Base-by-base conservation (phyloP, 768 basidiomycete species). In the Polyporus arcularius region DNA sequence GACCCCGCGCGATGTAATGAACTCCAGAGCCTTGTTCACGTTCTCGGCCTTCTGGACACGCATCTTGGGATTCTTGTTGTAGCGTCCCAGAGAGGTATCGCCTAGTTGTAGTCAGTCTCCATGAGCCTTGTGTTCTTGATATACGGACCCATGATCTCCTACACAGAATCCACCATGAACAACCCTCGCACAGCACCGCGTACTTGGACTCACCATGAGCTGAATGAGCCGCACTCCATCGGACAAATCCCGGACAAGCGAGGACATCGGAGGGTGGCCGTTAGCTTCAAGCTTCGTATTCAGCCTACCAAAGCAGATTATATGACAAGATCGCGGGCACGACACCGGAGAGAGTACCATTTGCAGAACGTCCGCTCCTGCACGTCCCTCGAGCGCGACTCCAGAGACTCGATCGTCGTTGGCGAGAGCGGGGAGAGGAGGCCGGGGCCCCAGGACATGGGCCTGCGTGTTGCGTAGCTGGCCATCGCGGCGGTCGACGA, bases 1-100 rank as follows among this genome's bases (percentile, higher is more conserved):
- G 57, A 98, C 93, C 11, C 95, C 94, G 67, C 95, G 79, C 15
- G 92, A 92, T 35, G 88, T 89, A 74, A 99, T 98, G 74, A 97
- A 98, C 66, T 96, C 92, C 48, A 99, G 76, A 0, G 97, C 97
- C 74, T 94, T 94, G 75, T 93, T 96, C 51, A 96, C 96, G 74
- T 99, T 99, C 81, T 99, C 97, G 2, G 94, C 95, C 70, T 96
- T 97, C 74, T 99, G 97, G 2, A 98, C 88, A 35, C 96, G 85
- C 81, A 98, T 95, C 39, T 87, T 81, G 0, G 97, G 96, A 57
- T 82, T 85, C 71, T 82, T 90, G 77, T 96, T 97, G 73, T 96
- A 98, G 67, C 92, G 79, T n/a, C 96, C 96, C 6, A 98, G 83
- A n/a, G 92, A 92, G 2, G 85, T 87, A 71, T 95, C 92, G 55